Percentiles rank a stretch among this genome's conserved stretches.
phyloP scores from a whole-genome alignment of 1,284 basidiomycete species.

The Ustilago shanxiensis region DNA sequence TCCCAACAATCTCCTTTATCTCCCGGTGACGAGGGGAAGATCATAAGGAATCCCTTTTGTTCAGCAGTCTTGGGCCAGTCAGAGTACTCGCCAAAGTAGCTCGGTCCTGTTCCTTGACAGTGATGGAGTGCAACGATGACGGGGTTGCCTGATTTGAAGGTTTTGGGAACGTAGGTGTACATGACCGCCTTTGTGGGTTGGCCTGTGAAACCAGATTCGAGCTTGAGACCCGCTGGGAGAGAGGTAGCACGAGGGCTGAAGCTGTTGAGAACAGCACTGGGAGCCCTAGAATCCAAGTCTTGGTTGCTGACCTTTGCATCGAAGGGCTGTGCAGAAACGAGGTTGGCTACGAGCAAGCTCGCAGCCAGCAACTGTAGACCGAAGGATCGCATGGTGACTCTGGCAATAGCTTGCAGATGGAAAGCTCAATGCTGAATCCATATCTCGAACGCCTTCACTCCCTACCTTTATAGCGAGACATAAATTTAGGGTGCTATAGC shows the following conservation, averaged over 20 bases:
- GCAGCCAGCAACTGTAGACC: neutral
- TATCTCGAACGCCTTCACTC: no score
- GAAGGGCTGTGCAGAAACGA: no score
- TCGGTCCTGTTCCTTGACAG: conserved; percentile 21
- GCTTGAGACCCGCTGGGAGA: conserved; percentile 7
- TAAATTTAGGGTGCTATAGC: no score
- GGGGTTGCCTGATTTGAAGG: conserved; percentile 34
- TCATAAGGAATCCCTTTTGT: conserved; percentile 32
- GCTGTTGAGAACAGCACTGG: no score
- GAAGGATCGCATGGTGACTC: neutral
- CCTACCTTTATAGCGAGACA: no score
- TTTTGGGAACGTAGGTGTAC: conserved; percentile 36
- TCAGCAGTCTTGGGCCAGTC: conserved; percentile 35
- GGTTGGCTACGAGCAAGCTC: neutral
- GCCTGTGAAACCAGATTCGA: conserved; percentile 20
- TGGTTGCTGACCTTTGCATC: no score
- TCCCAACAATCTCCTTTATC: conserved; percentile 25
- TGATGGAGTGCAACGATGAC: conserved; percentile 32
- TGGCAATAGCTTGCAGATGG: neutral
- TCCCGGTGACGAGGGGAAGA: conserved; percentile 25
- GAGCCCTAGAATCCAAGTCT: no score
- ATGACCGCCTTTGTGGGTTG: conserved; percentile 23
- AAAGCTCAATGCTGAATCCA: no score
- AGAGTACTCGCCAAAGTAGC: conserved; percentile 18
- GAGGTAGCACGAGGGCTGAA: neutral